Percentiles rank a stretch among this genome's conserved stretches.
These are phyloP conservation scores for Polytrichum commune DNA, from an alignment of 225 moss, liverwort and hornwort genomes.

Conservation along the genomic window DNA sequence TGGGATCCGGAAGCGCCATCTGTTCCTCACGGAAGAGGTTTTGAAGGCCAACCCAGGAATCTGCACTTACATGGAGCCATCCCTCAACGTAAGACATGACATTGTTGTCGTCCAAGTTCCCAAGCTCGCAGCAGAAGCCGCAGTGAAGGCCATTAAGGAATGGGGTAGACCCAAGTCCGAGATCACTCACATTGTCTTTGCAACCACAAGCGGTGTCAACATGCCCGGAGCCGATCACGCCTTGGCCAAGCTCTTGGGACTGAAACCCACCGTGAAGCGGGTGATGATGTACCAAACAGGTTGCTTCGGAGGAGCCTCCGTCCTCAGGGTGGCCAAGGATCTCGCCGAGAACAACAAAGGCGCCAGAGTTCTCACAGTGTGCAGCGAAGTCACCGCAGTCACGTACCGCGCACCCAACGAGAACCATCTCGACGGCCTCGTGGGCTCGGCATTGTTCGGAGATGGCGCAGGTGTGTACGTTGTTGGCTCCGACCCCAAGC, in stretches of 20 bases:
- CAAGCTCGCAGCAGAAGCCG: conserved; percentile 9
- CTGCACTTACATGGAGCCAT: conserved; percentile 39
- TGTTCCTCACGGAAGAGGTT: conserved; percentile 45
- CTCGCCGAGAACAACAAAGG: conserved; percentile 34
- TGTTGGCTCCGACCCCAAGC: conserved; percentile 23
- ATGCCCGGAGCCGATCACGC: conserved; percentile 11
- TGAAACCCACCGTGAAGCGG: conserved; percentile 18
- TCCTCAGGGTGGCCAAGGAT: conserved; percentile 30
- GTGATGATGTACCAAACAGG: conserved; percentile 41
- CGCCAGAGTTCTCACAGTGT: conserved; percentile 23
- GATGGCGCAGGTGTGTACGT: conserved; percentile 24
- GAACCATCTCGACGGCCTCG: conserved; percentile 20
- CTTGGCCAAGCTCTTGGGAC: conserved; percentile 10
- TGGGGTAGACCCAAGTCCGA: conserved; percentile 13
- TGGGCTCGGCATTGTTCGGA: conserved; percentile 24
- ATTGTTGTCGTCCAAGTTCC: conserved; percentile 11
- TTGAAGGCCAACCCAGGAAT: conserved; percentile 53
- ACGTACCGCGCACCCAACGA: conserved; percentile 21
- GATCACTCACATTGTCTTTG: conserved; percentile 14
- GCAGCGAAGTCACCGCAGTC: conserved; percentile 17
- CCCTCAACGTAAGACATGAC: conserved; percentile 13
- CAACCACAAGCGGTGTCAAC: conserved; percentile 3
- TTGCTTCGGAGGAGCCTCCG: conserved; percentile 31
- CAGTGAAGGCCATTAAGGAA: conserved; percentile 7
- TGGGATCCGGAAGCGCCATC: conserved; percentile 37